Conservation (phyloP, 768 basidiomycete genomes). For the Grammothele lineata region DNA sequence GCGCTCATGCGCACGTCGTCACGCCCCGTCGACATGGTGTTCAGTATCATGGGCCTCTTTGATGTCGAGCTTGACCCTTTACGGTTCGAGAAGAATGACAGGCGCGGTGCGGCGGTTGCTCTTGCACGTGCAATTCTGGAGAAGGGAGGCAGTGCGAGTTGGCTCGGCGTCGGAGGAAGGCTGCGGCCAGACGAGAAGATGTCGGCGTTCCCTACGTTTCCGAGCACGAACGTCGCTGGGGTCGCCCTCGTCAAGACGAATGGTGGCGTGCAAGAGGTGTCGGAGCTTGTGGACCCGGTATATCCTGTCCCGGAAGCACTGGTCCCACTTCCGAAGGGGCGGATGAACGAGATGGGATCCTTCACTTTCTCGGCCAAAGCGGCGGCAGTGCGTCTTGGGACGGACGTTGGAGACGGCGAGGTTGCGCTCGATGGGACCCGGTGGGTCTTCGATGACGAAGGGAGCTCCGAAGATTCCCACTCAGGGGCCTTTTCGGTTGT, state of each 20-base stretch:
- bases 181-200: not conserved
- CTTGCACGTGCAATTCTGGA: slow-evolving; percentile 6
- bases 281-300: slow-evolving; percentile 1
- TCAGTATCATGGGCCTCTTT: slow-evolving; percentile 14
- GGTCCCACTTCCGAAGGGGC: slow-evolving; percentile 5
- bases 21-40: slow-evolving; percentile 12
- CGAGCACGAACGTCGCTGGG: too few relatives aligned
- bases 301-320: slow-evolving; percentile 1
- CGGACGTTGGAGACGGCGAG: not conserved
- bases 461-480: not conserved
- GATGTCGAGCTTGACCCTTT: slow-evolving; percentile 7
- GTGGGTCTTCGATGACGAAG: not conserved
- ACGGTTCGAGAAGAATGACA: slow-evolving; percentile 4
- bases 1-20: slow-evolving; percentile 14
- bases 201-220: slow-evolving; percentile 9
- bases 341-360: slow-evolving; percentile 4
- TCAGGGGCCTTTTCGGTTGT: not conserved
- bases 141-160: slow-evolving; percentile 7
- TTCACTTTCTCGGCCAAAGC: slow-evolving; percentile 5
- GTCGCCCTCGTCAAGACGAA: too few relatives aligned
- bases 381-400: not conserved
- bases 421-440: not conserved
- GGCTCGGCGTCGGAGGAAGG: slow-evolving; percentile 2
- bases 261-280: slow-evolving; percentile 2
- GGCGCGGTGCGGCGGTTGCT: slow-evolving; percentile 2